Evolutionary conservation across 495 filamentous ascomycete species (phyloP), one percentile per base, ranked within the genome.

Genomic region (Trichoderma erinaceum): DNA sequence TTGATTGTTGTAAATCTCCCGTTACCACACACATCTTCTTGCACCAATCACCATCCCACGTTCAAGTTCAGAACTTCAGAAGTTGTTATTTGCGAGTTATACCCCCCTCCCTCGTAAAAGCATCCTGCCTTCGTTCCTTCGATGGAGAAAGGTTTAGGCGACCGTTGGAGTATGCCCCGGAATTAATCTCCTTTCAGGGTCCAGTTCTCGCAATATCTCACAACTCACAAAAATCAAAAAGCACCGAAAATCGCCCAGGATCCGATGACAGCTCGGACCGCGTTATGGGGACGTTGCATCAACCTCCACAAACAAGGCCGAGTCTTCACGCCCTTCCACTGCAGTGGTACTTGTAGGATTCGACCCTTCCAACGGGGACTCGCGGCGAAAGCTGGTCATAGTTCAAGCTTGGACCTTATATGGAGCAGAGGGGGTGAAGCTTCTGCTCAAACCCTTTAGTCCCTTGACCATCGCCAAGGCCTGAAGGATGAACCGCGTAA

Each of bases 281-380:
- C 10, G 56, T 18, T 18, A 61, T 61, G 56, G 56, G 27, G 56
- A 52, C 56, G 29, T 38, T 29, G 25, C 56, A 29, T 27, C 56
- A 61, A 38, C 56, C 23, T 61, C 56, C 56, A 61, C 56, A 61
- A 61, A 61, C 56, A 61, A 61, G 56, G 56, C 25, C 56, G 29
- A 23, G 50, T 61, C 25, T 16, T 32, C 56, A 61, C 56, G 56
- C 56, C 56, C 25, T 23, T 16, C 56, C 56, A 61, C 12, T 25
- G 29, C 11, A 32, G 21, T 21, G 48, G 29, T 29, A 29, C 29
- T 29, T 29, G 23, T 3, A 32, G n/a, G 10, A 15, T 11, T 61
- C 15, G 56, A 32, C 56, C 23, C 27, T 25, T 61, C 25, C 56
- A 16, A 13, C 13, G 56, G 56, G 35, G 35, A 38, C 35, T 38